Evolutionary conservation across 768 basidiomycete genomes (phyloP).

Genomic region (Suillus luteus): DNA sequence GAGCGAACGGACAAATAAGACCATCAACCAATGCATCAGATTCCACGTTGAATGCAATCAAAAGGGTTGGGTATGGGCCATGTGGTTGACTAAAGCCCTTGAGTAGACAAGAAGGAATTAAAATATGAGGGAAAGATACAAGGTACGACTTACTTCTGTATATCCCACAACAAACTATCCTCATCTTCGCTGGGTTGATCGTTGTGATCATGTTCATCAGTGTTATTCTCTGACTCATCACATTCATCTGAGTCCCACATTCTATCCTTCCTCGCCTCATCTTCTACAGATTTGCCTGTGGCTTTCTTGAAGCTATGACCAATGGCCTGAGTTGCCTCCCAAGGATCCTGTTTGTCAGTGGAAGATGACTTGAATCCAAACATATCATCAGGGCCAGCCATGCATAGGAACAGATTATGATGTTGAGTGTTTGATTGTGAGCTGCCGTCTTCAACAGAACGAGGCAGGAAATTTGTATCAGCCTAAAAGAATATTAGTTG

Average conservation of each 20-base stretch:
- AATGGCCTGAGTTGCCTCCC: not conserved
- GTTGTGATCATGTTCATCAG: not conserved
- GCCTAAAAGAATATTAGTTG: too few species aligned
- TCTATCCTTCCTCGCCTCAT: not conserved
- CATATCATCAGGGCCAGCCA: too few species aligned
- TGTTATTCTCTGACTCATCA: not conserved
- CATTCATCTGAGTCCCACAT: not conserved
- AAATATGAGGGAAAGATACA: not conserved
- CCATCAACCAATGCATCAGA: too few species aligned
- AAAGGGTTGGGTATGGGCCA: not conserved
- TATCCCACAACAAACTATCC: not conserved
- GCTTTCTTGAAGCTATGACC: not conserved
- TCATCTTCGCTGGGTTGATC: not conserved
- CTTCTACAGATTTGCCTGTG: not conserved
- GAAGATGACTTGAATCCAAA: too few species aligned
- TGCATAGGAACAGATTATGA: too few species aligned
- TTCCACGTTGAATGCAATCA: accelerated
- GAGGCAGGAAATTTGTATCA: too few species aligned
- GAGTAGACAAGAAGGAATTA: not conserved
- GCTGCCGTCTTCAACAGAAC: too few species aligned
- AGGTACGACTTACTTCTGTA: not conserved
- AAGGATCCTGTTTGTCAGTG: not conserved
- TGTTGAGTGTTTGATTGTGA: too few species aligned
- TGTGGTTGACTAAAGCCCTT: not conserved
- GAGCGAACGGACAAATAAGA: too few species aligned